phyloP scores from a whole-genome alignment of 176 grass and related monocot genomes.

The Ensete ventricosum region DNA sequence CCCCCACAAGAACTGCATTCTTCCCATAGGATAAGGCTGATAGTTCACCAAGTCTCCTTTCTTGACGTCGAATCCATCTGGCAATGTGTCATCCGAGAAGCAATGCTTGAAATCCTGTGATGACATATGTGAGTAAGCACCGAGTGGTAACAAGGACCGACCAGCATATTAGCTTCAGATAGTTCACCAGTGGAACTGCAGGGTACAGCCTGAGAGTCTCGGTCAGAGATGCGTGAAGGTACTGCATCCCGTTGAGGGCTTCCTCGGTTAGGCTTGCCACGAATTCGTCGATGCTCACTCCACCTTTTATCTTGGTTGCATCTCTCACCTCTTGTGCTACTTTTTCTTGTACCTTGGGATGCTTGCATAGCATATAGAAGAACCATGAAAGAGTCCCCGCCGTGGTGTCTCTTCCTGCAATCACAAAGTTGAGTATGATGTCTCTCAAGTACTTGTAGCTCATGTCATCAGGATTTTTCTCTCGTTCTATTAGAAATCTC shows the following conservation, averaged over 20 bases:
- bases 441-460: conserved; percentile 13
- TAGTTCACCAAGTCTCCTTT: conserved; percentile 7
- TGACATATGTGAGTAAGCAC: neutral
- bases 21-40: neutral
- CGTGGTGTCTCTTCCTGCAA: conserved; percentile 15
- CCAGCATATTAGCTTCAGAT: neutral
- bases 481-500: conserved; percentile 9
- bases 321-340: conserved; percentile 5
- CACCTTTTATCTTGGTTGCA: neutral
- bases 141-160: neutral
- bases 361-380: conserved; percentile 12
- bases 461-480: conserved; percentile 11
- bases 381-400: conserved; percentile 17
- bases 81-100: conserved; percentile 12
- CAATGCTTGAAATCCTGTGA: conserved; percentile 4
- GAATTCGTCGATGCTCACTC: neutral
- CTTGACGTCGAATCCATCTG: conserved; percentile 11
- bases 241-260: conserved; percentile 10
- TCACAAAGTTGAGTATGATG: conserved; percentile 15
- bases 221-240: conserved; percentile 3
- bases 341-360: conserved; percentile 8
- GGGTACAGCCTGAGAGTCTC: conserved; percentile 18
- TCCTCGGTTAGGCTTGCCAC: conserved; percentile 2
- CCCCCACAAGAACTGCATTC: conserved; percentile 14
- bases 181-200: conserved; percentile 11